Base-by-base conservation (phyloP, 345 rosid genomes). In the Aegle marmelos region DNA sequence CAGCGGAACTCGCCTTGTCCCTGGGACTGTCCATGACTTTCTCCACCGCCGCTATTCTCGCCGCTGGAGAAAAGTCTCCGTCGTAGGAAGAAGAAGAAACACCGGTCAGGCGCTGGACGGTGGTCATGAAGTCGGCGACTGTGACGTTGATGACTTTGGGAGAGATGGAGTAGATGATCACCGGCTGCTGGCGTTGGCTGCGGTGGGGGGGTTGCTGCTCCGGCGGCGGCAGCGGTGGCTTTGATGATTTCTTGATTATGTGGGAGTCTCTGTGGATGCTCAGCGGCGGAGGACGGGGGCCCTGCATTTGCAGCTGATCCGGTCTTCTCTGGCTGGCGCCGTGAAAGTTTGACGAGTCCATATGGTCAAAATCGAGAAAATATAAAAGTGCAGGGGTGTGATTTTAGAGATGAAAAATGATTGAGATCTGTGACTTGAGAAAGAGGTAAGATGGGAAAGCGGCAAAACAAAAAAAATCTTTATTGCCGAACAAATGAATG, bases 51-150 rank as follows among this genome's bases (percentile, higher is more conserved):
- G 98, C 98, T 57, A 92, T 70, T 73, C 98, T 88, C 17, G 96
- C 98, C 9, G 97, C 98, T 0, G 96, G 98, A 0, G 98, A 94
- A 4, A 91, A 76, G 48, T 87, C 89, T 17, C 91, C 91, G 21
- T 80, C 64, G 66, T 70, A 37, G 53, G 84, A 74, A 81, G 88
- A 89, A 22, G 96, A 81, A 78, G 97, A 90, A 60, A 85, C 86
- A 1, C 97, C 97, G 6, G 98, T 94, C 81, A 91, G 93, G 27
- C 96, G 89, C 82, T 94, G 98, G 78, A 94, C 98, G 28, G 92
- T 86, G 85, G 91, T 68, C 98, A 89, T 90, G 90, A 94, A 94
- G 48, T 91, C 81, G 33, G 82, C 77, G 30, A 82, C 87, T 22
- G 92, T 84, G 60, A 88, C 88, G 91, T 94, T 92, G 79, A 94